Conservation (phyloP, 129 eudicot species). For the Ambrosia trifida region DNA sequence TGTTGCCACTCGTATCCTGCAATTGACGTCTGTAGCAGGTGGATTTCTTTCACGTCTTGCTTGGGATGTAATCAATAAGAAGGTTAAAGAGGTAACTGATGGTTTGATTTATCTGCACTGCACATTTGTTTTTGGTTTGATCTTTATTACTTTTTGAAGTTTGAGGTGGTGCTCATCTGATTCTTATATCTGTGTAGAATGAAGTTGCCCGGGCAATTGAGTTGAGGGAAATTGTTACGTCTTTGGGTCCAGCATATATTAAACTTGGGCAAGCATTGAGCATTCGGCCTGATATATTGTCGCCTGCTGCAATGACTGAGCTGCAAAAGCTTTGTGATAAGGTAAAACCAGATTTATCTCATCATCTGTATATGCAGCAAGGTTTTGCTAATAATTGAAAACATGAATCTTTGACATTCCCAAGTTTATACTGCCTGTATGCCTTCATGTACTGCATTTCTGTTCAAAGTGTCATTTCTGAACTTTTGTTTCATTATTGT, state of each 20-base stretch:
- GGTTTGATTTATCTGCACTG: neutral
- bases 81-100: conserved; percentile 81
- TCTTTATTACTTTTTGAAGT: conserved; percentile 2
- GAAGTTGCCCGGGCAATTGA: conserved; percentile 95
- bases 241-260: conserved; percentile 98
- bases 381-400: neutral
- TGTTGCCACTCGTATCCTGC: conserved; percentile 87
- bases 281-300: conserved; percentile 95
- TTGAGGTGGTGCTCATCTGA: neutral
- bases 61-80: conserved; percentile 85
- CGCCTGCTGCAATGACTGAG: conserved; percentile 95
- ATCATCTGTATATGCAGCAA: conserved; percentile 9
- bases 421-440: conserved; percentile 5
- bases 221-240: conserved; percentile 93
- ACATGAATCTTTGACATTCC: conserved; percentile 11
- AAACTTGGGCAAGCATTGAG: conserved; percentile 99
- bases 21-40: conserved; percentile 93
- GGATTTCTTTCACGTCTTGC: conserved; percentile 93
- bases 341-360: conserved; percentile 38
- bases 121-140: neutral
- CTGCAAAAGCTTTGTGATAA: conserved; percentile 99
- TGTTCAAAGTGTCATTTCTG: conserved; percentile 9
- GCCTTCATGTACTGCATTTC: neutral
- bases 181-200: conserved; percentile 51
- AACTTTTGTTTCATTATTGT: conserved; percentile 22